Percentiles rank a stretch among this genome's conserved stretches.
Evolutionary conservation across 768 basidiomycete species (phyloP).

Genomic region (Boletus rufocinnamomeus): DNA sequence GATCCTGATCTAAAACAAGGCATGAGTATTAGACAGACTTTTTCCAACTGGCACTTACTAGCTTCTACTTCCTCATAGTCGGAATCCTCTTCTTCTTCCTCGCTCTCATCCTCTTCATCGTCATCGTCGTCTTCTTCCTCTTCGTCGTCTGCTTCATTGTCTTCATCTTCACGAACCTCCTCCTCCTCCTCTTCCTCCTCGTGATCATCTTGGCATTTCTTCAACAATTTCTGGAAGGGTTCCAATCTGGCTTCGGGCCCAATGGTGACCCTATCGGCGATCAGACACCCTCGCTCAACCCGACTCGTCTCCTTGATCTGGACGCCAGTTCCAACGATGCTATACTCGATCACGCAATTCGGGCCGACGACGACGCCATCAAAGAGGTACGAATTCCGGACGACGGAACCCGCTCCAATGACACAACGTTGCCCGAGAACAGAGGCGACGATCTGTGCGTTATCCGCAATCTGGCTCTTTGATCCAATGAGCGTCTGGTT

Average conservation of each 20-base stretch:
- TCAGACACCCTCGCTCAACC: conserved; percentile 75
- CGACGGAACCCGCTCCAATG: conserved; percentile 68
- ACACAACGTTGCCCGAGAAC: conserved; percentile 77
- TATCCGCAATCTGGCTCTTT: conserved; percentile 63
- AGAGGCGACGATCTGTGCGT: conserved; percentile 66
- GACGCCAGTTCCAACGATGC: conserved; percentile 83
- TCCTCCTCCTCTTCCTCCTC: conserved; percentile 27
- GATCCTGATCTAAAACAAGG: conserved; percentile 47
- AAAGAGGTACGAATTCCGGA: conserved; percentile 82
- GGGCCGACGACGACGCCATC: conserved; percentile 73
- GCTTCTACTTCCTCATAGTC: conserved; percentile 70
- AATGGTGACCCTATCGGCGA: conserved; percentile 79
- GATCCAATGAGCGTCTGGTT: conserved; percentile 87
- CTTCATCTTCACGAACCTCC: conserved; percentile 23
- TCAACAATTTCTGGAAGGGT: conserved; percentile 77
- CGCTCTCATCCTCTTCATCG: conserved; percentile 34
- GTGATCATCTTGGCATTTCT: conserved; percentile 38
- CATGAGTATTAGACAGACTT: not conserved
- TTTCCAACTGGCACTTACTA: conserved; percentile 43
- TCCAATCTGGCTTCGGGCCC: conserved; percentile 69
- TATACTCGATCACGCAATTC: conserved; percentile 68
- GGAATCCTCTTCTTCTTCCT: conserved; percentile 48
- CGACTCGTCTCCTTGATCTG: conserved; percentile 63
- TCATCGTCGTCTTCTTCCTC: conserved; percentile 36
- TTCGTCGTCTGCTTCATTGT: conserved; percentile 36